Conservation (phyloP, 2,329 filamentous ascomycete genomes). For the Pestalotiopsis fici region DNA sequence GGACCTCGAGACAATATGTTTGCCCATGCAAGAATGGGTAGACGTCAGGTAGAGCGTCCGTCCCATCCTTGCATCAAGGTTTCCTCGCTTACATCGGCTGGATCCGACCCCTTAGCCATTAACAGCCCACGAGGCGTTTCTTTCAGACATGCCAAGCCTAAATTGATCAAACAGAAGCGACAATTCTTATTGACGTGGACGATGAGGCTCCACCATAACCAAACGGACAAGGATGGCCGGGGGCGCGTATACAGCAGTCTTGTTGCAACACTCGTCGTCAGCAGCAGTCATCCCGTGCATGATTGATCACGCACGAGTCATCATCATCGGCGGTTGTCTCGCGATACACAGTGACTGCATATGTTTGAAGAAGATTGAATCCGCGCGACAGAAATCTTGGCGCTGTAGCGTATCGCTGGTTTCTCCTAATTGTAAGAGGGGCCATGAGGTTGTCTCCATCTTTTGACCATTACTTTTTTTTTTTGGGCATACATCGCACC, state of each 20-base stretch:
- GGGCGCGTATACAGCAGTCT: neutral
- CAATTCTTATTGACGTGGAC: neutral
- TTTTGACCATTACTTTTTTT: neutral
- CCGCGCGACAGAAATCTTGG: neutral
- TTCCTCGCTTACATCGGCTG: neutral
- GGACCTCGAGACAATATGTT: neutral
- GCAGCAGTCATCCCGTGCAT: neutral
- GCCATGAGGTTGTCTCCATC: neutral
- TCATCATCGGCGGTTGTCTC: too few species aligned
- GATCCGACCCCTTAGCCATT: constrained; percentile 1
- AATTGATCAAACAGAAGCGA: neutral
- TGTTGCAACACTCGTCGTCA: neutral
- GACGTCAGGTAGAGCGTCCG: neutral
- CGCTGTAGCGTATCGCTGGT: too few species aligned
- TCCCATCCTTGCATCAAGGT: neutral
- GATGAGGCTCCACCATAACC: neutral
- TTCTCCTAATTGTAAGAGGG: neutral
- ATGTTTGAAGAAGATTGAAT: neutral
- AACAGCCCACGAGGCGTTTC: constrained; percentile 1
- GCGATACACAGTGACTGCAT: neutral
- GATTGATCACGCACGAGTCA: neutral
- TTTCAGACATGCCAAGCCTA: neutral
- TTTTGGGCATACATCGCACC: neutral
- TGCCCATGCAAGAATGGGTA: neutral
- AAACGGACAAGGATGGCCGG: neutral